Base-by-base conservation (phyloP, 371 early-diverging fungal genomes). In the Syncephalastrum sp. region DNA sequence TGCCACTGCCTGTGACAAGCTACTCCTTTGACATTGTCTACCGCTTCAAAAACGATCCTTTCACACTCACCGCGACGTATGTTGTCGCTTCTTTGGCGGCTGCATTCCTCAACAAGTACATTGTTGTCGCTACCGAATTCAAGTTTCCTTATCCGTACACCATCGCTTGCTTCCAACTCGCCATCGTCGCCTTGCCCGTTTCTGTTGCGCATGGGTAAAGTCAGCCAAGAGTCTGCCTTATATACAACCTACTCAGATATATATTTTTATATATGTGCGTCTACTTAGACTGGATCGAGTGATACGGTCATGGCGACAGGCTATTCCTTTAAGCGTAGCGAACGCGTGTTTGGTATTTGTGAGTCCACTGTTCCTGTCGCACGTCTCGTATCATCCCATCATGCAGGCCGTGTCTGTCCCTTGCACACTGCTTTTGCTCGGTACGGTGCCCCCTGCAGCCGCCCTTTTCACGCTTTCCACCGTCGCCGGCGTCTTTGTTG, bases 81-180 rank as follows among this genome's bases (percentile, higher is more conserved):
- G 42, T 48, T 42, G 14, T 12, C 21, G 57, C 50, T 49, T 56
- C 57, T 29, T 49, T 56, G 42, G 38, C 49, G 15, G 47, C 12
- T 33, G 38, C 38, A 33, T 33, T 54, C 29, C 19, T 54, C 47
- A 42, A 42, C 8, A 42, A 50, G 6, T 38, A 47, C 21, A 21
- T 53, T 5, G 42, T 49, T 10, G 47, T 47, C 4, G n/a, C 19
- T 5, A 60, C 53, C 29, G 60, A 60, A 49, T 60, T 48, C 43
- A 60, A 60, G 43, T 54, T 60, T 27, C 53, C 46, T 8, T 54
- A 42, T 47, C 60, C 60, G 4, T 50, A 60, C 53, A 38, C 42
- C 29, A 42, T 53, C 48, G 29, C 53, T 29, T 33, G 41, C 27
- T 25, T 60, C 24, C 54, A 60, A 48, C 54, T 60, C 16, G 47